A percentile compares a stretch with the other conserved stretches of the same genome.
Evolutionary conservation across 176 grass and related monocot genomes (phyloP).

Genomic region (Echinochloa phyllopogon): DNA sequence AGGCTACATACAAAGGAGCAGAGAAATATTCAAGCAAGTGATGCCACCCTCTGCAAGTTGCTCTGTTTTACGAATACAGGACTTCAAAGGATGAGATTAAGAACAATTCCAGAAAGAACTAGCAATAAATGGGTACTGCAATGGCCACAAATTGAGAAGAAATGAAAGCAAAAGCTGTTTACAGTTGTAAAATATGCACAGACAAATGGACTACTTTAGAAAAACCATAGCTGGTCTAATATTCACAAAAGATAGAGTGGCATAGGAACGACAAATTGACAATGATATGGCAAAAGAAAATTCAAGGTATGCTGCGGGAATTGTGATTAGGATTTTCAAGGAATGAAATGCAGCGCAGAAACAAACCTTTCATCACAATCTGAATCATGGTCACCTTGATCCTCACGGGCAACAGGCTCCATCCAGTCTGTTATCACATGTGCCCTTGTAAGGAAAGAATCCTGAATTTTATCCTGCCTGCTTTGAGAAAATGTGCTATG

Average conservation of each 20-base stretch:
- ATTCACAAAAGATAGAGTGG: constrained; percentile 16
- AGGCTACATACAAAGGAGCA: neutral
- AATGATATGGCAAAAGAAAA: constrained; percentile 10
- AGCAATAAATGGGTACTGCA: neutral
- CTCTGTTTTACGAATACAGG: constrained; percentile 7
- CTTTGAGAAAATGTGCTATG: constrained; percentile 47
- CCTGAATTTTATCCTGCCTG: constrained; percentile 63
- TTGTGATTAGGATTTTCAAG: constrained; percentile 1
- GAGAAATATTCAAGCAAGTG: constrained; percentile 27
- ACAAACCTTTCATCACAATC: constrained; percentile 90
- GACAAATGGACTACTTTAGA: neutral
- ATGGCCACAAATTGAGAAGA: constrained; percentile 16
- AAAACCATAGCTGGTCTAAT: constrained; percentile 7
- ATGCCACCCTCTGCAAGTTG: constrained; percentile 7
- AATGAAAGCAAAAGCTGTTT: constrained; percentile 10
- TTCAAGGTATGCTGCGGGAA: neutral
- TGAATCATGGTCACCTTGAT: constrained; percentile 64
- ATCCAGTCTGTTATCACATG: constrained; percentile 90
- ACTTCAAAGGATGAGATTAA: constrained; percentile 1
- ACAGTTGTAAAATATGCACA: neutral
- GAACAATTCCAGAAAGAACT: constrained; percentile 18
- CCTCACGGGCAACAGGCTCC: constrained; percentile 57
- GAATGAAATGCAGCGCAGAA: constrained; percentile 35
- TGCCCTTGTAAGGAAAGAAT: constrained; percentile 71
- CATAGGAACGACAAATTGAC: constrained; percentile 1